Percentiles rank a stretch among this genome's conserved stretches.
These are phyloP conservation scores for Colletotrichum spaethianum DNA, from an alignment of 2,329 filamentous ascomycete genomes.

Conservation along the genomic window DNA sequence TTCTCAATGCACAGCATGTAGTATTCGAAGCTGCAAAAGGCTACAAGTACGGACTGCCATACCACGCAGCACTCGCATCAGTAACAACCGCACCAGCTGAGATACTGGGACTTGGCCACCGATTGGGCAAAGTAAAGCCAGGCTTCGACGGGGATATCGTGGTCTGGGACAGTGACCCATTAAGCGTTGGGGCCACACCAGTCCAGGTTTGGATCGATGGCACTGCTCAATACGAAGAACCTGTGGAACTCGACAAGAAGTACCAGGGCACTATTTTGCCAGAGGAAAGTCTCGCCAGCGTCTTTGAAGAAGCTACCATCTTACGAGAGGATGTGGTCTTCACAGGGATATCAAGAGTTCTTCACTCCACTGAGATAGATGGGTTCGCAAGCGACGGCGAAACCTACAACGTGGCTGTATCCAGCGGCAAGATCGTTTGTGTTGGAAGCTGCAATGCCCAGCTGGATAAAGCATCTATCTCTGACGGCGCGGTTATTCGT, in stretches of 20 bases:
- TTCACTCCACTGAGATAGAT: conserved; percentile 59
- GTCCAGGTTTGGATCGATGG: conserved; percentile 77
- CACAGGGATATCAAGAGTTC: conserved; percentile 67
- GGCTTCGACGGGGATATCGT: conserved; percentile 74
- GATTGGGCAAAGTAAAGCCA: conserved; percentile 72
- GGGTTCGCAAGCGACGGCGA: conserved; percentile 48
- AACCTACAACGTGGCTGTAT: conserved; percentile 64
- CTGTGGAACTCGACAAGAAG: conserved; percentile 68
- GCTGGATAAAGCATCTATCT: conserved; percentile 52
- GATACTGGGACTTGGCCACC: conserved; percentile 68
- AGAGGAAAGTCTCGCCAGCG: conserved; percentile 54
- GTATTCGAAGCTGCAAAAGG: conserved; percentile 75
- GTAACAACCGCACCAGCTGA: conserved; percentile 73
- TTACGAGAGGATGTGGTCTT: conserved; percentile 62
- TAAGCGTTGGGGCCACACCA: conserved; percentile 71
- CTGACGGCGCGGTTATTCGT: conserved; percentile 55
- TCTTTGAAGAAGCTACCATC: conserved; percentile 56
- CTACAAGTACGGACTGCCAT: conserved; percentile 72
- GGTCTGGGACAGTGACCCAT: conserved; percentile 75
- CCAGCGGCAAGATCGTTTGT: conserved; percentile 69
- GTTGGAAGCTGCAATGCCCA: conserved; percentile 66
- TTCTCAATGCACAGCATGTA: conserved; percentile 78
- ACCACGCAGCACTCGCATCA: conserved; percentile 70
- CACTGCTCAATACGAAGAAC: conserved; percentile 68
- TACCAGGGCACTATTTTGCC: conserved; percentile 54